A percentile compares a stretch with the other conserved stretches of the same genome.
phyloP scores from a whole-genome alignment of 352 stramenopile species.

The Globisporangium solare region DNA sequence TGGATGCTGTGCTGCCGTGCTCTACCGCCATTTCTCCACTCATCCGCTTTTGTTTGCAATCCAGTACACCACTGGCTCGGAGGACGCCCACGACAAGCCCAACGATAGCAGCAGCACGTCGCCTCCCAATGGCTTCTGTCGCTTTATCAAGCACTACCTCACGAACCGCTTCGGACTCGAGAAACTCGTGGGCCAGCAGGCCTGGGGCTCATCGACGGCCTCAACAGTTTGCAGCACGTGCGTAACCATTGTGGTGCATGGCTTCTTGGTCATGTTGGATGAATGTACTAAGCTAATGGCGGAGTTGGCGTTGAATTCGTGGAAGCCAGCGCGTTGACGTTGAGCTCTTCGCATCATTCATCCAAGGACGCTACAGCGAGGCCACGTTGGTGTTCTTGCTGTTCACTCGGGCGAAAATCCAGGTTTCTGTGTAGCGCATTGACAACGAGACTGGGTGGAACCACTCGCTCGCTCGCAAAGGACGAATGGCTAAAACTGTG shows the following conservation, averaged over 20 bases:
- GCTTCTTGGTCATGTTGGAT: background rate
- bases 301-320: too few species aligned
- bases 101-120: conserved; percentile 7
- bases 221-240: conserved; percentile 38
- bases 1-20: conserved; percentile 10
- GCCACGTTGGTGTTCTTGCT: conserved; percentile 51
- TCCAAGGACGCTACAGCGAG: conserved; percentile 48
- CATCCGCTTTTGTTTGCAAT: too few species aligned
- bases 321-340: conserved; percentile 36
- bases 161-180: conserved; percentile 63
- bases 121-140: conserved; percentile 23
- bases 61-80: background rate
- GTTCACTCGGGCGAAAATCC: conserved; percentile 28
- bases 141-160: conserved; percentile 53
- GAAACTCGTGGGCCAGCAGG: conserved; percentile 57
- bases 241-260: conserved; percentile 1
- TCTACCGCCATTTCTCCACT: background rate
- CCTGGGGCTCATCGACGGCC: conserved; percentile 42
- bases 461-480: too few species aligned
- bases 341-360: conserved; percentile 55
- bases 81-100: background rate
- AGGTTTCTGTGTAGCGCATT: conserved; percentile 20
- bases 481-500: too few species aligned
- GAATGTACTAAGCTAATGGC: too few species aligned
- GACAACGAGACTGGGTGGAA: too few species aligned